phyloP scores from a whole-genome alignment of 1,139 yeast species.

The Magnusiomyces clavatus region DNA sequence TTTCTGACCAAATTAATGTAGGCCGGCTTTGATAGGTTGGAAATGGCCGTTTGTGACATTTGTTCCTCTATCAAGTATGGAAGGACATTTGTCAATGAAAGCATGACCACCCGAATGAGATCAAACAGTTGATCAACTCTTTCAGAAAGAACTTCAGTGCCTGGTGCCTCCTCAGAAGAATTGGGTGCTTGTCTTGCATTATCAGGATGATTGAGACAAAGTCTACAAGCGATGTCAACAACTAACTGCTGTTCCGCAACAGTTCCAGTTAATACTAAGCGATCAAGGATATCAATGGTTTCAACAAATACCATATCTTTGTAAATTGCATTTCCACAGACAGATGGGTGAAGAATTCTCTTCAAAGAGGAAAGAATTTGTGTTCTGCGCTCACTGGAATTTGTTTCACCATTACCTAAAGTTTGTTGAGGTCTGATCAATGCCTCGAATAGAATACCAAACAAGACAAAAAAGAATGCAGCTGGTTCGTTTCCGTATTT shows the following conservation, averaged over 20 bases:
- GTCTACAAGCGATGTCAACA: constrained; percentile 47
- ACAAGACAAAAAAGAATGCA: constrained; percentile 71
- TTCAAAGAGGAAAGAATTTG: constrained; percentile 48
- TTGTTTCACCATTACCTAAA: constrained; percentile 14
- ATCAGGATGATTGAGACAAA: constrained; percentile 36
- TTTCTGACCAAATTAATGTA: constrained; percentile 32
- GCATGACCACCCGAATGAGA: constrained; percentile 61
- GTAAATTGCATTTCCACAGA: constrained; percentile 54
- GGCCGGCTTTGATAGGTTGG: constrained; percentile 9
- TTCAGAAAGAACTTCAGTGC: constrained; percentile 38
- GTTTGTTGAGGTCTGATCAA: constrained; percentile 39
- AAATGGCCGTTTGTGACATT: constrained; percentile 27
- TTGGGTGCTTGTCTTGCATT: constrained; percentile 13
- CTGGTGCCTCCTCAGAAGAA: constrained; percentile 26
- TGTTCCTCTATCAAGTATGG: constrained; percentile 45
- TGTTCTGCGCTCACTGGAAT: constrained; percentile 25
- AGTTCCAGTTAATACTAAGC: constrained; percentile 57
- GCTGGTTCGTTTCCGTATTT: constrained; percentile 48
- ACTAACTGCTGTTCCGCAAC: constrained; percentile 46
- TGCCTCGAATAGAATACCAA: constrained; percentile 78
- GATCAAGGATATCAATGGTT: constrained; percentile 64
- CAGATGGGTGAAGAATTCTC: constrained; percentile 49
- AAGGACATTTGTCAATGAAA: constrained; percentile 51
- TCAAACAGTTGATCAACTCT: constrained; percentile 78
- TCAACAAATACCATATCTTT: constrained; percentile 69